A percentile compares a stretch with the other conserved stretches of the same genome.
Evolutionary conservation across 345 rosid species (phyloP).

Genomic region (Psidium guajava): DNA sequence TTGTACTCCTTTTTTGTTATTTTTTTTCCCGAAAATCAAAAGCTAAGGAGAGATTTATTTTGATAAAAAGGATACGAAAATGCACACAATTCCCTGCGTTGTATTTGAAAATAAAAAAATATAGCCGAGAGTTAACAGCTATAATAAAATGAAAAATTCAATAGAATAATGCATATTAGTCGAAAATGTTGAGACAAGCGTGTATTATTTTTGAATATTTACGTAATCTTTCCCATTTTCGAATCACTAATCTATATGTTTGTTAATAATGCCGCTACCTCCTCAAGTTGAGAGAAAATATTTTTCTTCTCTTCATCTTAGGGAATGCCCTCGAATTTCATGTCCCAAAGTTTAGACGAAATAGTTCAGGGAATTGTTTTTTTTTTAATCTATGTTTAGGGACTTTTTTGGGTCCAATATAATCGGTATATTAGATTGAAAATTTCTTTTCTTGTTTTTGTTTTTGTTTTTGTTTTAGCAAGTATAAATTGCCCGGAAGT

Average conservation of each 20-base stretch:
- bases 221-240: background rate
- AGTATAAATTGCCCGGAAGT: background rate
- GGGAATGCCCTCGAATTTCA: too few species aligned
- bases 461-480: background rate
- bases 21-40: rapidly evolving
- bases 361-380: too few species aligned
- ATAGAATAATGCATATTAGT: too few species aligned
- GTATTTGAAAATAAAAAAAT: background rate
- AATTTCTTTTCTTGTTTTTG: background rate
- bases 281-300: too few species aligned
- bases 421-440: background rate
- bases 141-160: background rate
- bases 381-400: too few species aligned
- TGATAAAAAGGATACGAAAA: background rate
- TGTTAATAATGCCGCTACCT: background rate
- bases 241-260: too few species aligned
- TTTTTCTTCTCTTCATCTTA: too few species aligned
- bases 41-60: background rate
- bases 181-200: too few species aligned
- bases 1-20: background rate
- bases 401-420: too few species aligned
- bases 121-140: too few species aligned
- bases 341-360: too few species aligned
- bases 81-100: background rate
- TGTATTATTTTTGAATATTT: too few species aligned